A percentile compares a stretch with the other conserved stretches of the same genome.
Conservation (phyloP, 345 rosid genomes). For the Eucalyptus camaldulensis region DNA sequence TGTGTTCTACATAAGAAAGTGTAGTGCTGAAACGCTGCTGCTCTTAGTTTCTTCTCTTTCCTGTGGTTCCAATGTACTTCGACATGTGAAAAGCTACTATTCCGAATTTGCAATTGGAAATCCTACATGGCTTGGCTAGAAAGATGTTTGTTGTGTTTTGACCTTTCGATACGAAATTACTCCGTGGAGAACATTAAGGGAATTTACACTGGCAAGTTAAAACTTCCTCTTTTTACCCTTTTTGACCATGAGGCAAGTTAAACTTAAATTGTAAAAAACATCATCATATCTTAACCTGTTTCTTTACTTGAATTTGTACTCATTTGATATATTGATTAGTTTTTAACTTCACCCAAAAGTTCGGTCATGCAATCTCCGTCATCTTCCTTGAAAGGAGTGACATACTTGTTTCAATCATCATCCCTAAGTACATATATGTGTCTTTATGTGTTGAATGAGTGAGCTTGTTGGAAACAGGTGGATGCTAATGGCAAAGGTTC, state of each 20-base stretch:
- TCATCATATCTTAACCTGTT: neutral
- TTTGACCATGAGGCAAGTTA: neutral
- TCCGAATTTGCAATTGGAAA: neutral
- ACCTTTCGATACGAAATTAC: neutral
- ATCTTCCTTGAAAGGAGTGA: neutral
- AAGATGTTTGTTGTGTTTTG: neutral
- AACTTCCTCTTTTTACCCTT: neutral
- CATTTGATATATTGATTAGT: neutral
- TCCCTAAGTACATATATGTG: neutral
- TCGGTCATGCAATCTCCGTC: neutral
- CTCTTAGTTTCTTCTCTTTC: neutral
- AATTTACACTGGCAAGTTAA: neutral
- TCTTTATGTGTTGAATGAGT: neutral
- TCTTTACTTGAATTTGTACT: neutral
- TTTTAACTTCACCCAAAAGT: neutral
- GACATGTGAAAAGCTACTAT: neutral
- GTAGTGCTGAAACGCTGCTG: neutral
- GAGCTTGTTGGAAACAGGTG: slow-evolving; percentile 40
- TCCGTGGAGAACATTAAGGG: neutral
- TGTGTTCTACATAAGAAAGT: neutral
- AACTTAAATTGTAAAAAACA: neutral
- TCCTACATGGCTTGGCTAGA: neutral
- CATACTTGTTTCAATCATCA: neutral
- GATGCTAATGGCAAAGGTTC: slow-evolving; percentile 90
- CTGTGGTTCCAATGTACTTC: neutral